phyloP scores from a whole-genome alignment of 139 green algal genomes.

The Picochlorum sp. region DNA sequence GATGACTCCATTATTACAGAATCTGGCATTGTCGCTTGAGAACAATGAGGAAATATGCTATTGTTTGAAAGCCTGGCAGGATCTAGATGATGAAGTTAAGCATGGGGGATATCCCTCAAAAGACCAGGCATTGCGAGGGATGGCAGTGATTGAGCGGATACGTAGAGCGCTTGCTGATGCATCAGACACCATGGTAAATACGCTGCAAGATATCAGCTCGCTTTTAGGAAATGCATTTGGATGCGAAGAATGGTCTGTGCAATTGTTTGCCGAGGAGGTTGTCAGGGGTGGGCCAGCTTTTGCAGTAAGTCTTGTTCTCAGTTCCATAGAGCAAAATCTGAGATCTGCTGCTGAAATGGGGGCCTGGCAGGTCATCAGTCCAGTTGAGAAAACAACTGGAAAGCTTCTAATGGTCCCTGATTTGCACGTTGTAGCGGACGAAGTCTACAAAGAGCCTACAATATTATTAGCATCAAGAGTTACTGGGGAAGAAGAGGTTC shows the following conservation, averaged over 20 bases:
- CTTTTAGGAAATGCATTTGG: constrained; percentile 62
- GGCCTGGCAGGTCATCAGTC: constrained; percentile 87
- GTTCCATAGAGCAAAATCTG: constrained; percentile 64
- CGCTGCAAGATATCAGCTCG: constrained; percentile 44
- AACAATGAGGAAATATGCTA: constrained; percentile 97
- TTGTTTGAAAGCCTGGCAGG: constrained; percentile 85
- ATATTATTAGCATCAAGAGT: constrained; percentile 76
- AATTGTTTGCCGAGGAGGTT: constrained; percentile 91
- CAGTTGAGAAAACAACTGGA: constrained; percentile 44
- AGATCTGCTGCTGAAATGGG: constrained; percentile 73
- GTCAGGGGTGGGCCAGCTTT: constrained; percentile 87
- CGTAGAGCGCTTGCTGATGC: constrained; percentile 58
- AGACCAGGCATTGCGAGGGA: constrained; percentile 76
- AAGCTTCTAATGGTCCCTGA: constrained; percentile 59
- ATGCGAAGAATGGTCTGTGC: constrained; percentile 78
- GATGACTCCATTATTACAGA: constrained; percentile 88
- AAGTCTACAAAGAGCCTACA: constrained; percentile 71
- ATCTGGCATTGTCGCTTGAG: constrained; percentile 79
- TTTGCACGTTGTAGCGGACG: constrained; percentile 79
- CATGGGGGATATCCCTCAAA: constrained; percentile 48
- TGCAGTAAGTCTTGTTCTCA: constrained; percentile 72
- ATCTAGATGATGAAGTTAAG: constrained; percentile 53
- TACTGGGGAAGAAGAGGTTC: constrained; percentile 91
- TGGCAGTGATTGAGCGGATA: constrained; percentile 82
- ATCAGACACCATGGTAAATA: constrained; percentile 45